Evolutionary conservation across 2,329 filamentous ascomycete genomes (phyloP).

Genomic region (Colletotrichum euphorbiae): DNA sequence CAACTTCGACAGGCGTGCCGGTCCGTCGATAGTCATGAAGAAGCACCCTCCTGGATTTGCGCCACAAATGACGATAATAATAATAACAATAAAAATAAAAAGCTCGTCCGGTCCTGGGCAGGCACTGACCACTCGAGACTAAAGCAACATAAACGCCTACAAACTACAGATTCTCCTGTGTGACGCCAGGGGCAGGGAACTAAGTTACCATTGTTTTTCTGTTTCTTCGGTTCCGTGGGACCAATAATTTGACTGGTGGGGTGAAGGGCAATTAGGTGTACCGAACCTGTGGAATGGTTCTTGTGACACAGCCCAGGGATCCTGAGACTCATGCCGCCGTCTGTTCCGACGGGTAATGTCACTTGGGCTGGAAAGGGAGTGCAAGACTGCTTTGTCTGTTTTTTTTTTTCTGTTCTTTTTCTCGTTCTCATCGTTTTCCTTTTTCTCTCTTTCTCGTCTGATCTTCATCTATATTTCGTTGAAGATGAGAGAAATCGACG

Average conservation of each 20-base stretch:
- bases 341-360: too few relatives aligned
- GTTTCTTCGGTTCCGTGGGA: not conserved
- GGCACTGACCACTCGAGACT: not conserved
- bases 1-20: conserved; percentile 9
- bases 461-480: not conserved
- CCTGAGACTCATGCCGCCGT: too few relatives aligned
- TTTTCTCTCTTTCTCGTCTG: not conserved
- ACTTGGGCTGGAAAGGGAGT: too few relatives aligned
- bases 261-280: too few relatives aligned
- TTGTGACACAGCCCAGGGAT: not conserved
- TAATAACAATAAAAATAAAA: too few relatives aligned
- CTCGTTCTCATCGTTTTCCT: not conserved
- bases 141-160: not conserved
- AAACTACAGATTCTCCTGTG: conserved; percentile 1
- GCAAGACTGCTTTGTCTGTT: not conserved
- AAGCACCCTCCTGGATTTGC: too few relatives aligned
- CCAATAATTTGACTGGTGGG: not conserved
- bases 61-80: too few relatives aligned
- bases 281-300: not conserved
- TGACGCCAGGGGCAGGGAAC: not conserved
- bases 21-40: not conserved
- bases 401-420: too few relatives aligned
- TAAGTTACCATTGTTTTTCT: conserved; percentile 8
- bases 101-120: too few relatives aligned
- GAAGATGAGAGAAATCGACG: conserved; percentile 3